Conservation (phyloP, 371 early-diverging fungal genomes). For the Mortierella sp. region DNA sequence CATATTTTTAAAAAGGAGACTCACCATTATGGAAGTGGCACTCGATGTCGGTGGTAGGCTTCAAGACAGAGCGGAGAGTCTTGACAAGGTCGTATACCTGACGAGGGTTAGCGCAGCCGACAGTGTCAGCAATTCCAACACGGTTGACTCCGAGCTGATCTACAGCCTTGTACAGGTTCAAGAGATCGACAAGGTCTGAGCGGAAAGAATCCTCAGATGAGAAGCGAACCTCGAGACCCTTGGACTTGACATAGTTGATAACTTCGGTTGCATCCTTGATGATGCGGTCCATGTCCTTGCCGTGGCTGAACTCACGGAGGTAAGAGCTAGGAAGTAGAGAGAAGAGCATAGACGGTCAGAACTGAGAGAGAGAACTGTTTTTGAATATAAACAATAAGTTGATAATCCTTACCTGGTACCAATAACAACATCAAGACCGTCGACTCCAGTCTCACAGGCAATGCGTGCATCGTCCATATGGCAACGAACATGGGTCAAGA, state of each 20-base stretch:
- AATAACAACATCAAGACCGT: slow-evolving; percentile 96
- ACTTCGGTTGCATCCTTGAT: slow-evolving; percentile 95
- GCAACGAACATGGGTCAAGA: slow-evolving; percentile 95
- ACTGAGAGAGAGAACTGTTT: neutral
- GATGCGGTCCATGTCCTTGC: slow-evolving; percentile 97
- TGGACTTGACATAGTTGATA: slow-evolving; percentile 92
- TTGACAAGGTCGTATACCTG: slow-evolving; percentile 97
- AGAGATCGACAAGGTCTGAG: slow-evolving; percentile 93
- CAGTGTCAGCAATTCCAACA: slow-evolving; percentile 98
- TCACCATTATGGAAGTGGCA: slow-evolving; percentile 95
- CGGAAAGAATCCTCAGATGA: slow-evolving; percentile 98
- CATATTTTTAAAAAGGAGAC: slow-evolving; percentile 3
- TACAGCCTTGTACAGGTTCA: slow-evolving; percentile 93
- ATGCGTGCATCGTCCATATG: slow-evolving; percentile 98
- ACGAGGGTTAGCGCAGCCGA: slow-evolving; percentile 96
- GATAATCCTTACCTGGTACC: slow-evolving; percentile 79
- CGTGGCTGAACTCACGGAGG: slow-evolving; percentile 96
- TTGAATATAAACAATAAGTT: neutral
- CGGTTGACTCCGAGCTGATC: slow-evolving; percentile 96
- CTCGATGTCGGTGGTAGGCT: slow-evolving; percentile 93
- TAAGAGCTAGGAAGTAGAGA: slow-evolving; percentile 63
- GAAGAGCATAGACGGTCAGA: neutral
- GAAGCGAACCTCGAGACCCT: slow-evolving; percentile 97
- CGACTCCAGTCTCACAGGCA: slow-evolving; percentile 96
- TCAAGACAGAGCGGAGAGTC: slow-evolving; percentile 92